Evolutionary conservation across 495 filamentous ascomycete genomes (phyloP), one percentile per base, ranked within the genome.

Genomic region (Neurospora sp.): DNA sequence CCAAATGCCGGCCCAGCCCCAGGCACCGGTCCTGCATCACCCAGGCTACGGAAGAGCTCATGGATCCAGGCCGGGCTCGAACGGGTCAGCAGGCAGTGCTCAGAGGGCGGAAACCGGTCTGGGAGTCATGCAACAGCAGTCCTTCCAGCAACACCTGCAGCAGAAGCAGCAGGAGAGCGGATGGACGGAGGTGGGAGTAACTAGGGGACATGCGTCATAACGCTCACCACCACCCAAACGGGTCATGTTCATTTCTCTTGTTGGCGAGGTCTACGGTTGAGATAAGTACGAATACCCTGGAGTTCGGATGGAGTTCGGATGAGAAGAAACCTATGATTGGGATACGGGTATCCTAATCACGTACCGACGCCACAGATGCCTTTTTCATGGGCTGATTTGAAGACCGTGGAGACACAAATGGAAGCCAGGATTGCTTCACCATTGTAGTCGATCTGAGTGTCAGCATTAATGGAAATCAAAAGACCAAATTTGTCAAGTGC

Each of bases 11-110:
- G 70, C 74, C 7, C 59, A 71, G 39, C 77, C 78, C 3, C 75
- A 79, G 34, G 76, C 79, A 9, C 80, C 80, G 5, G 78, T 81
- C 24, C 48, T 82, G 42, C 77, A 79, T 28, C 80, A 82, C 62
- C 79, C 80, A 2, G 80, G 80, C 2, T 79, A 80, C 48, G 79
- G 81, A 59, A 78, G 80, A 62, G 71, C 75, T 6, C 73, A 76
- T 28, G 75, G 71, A 37, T 72, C 71, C 10, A 69, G 77, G 39
- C 72, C 73, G 9, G 75, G 76, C 70, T 77, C 76, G 21, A 73
- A 69, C 0, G 75, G 69, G 54, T 66, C 54, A 34, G 15, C 24
- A 17, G 31, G 31, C 34, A 66, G 54, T 66, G 28, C 6, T 19
- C 54, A 66, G 15, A 40, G 69, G 24, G 70, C 69, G 13, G 66